Evolutionary conservation across 2,329 filamentous ascomycete species (phyloP).

Genomic region (Sporothrix curviconia): DNA sequence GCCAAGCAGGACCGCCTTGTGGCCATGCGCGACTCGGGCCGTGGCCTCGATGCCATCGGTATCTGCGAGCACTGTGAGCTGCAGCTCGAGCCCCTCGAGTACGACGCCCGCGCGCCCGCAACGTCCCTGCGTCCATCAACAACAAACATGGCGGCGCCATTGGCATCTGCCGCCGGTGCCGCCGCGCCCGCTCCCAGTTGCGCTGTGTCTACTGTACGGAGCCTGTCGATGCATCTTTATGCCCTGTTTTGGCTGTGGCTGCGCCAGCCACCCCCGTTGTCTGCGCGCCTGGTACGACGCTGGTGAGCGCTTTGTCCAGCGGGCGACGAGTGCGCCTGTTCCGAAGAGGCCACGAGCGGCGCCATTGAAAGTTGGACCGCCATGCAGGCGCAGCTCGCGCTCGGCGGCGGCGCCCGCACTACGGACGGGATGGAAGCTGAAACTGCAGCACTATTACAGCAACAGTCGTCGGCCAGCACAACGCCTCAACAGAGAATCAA

Average conservation of each 20-base stretch:
- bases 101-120: conserved; percentile 35
- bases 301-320: conserved; percentile 53
- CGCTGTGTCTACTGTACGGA: conserved; percentile 58
- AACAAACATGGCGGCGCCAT: conserved; percentile 30
- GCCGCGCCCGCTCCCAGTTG: conserved; percentile 49
- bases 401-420: not conserved
- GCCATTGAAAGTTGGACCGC: conserved; percentile 57
- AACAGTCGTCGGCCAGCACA: too few relatives aligned
- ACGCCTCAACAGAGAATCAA: not conserved
- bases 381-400: conserved; percentile 37
- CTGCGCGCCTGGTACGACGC: conserved; percentile 52
- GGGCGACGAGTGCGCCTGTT: conserved; percentile 59
- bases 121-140: conserved; percentile 18
- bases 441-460: too few relatives aligned
- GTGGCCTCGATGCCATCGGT: conserved; percentile 56
- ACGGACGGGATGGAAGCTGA: too few relatives aligned
- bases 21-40: conserved; percentile 43
- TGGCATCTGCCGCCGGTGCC: conserved; percentile 46
- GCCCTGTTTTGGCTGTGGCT: conserved; percentile 57
- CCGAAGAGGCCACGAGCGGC: conserved; percentile 48
- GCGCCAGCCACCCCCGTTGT: conserved; percentile 53
- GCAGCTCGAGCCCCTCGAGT: conserved; percentile 53
- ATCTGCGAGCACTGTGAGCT: conserved; percentile 57
- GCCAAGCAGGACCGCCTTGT: conserved; percentile 46
- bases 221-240: conserved; percentile 53